Percentiles rank a stretch among this genome's conserved stretches.
These are phyloP conservation scores for Fusarium pseudonygamai DNA, from an alignment of 2,329 filamentous ascomycete genomes.

Conservation along the genomic window DNA sequence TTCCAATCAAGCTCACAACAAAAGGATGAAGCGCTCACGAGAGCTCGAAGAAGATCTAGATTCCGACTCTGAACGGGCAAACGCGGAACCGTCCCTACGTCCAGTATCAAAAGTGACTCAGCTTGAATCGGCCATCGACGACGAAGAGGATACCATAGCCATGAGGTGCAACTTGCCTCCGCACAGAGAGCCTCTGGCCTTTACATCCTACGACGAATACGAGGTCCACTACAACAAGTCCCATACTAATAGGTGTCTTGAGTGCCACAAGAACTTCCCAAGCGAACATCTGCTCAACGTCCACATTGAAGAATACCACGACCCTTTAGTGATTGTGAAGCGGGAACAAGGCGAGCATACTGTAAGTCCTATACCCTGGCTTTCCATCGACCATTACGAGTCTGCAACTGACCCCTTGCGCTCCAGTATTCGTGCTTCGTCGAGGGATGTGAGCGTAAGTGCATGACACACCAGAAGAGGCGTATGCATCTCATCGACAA, in stretches of 20 bases:
- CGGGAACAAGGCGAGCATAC: constrained; percentile 87
- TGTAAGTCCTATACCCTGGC: constrained; percentile 59
- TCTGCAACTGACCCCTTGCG: constrained; percentile 18
- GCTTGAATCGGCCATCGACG: constrained; percentile 59
- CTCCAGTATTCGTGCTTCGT: constrained; percentile 86
- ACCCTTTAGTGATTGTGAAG: constrained; percentile 77
- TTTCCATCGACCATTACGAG: background rate
- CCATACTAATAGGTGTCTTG: constrained; percentile 85
- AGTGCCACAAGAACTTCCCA: constrained; percentile 89
- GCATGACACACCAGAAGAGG: constrained; percentile 83
- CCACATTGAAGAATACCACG: constrained; percentile 92
- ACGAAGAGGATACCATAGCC: constrained; percentile 50
- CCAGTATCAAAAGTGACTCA: constrained; percentile 66
- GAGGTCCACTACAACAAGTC: constrained; percentile 84
- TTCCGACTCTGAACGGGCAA: constrained; percentile 39
- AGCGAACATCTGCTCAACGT: constrained; percentile 81
- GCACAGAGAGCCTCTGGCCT: constrained; percentile 75
- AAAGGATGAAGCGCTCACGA: constrained; percentile 70
- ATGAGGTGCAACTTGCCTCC: constrained; percentile 88
- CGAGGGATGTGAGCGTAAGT: constrained; percentile 86
- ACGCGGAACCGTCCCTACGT: constrained; percentile 36
- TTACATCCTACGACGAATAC: constrained; percentile 81
- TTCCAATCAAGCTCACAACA: constrained; percentile 44
- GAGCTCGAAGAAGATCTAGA: constrained; percentile 62
- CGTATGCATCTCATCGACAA: constrained; percentile 92